Base-by-base conservation (phyloP, 768 basidiomycete genomes). In the Trametes cubensis region DNA sequence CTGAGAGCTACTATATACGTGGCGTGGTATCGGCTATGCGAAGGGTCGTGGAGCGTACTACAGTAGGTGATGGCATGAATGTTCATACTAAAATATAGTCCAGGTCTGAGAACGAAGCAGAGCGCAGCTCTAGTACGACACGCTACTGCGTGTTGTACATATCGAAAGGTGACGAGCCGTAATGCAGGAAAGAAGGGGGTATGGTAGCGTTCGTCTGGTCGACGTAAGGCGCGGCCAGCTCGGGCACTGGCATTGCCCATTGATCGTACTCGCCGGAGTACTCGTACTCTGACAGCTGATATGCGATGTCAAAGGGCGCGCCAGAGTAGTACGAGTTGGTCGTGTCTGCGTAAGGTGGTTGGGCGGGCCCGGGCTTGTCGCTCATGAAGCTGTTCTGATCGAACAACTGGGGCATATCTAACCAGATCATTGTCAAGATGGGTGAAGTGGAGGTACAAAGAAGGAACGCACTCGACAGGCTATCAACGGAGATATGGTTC, bases 181-280 rank as follows among this genome's bases (percentile, higher is more conserved):
- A 28, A 21, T 48, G 47, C 14, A 46, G 57, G 11, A 58, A 40
- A 11, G 57, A 50, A 20, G 57, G 57, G 39, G 39, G 48, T 10
- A 49, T 21, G 17, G 42, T 58, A 4, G 17, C 17, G 39, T 23
- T 28, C 6, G 39, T 28, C 47, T 58, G 57, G 21, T 23, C 17
- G 10, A 42, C 39, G 25, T 41, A 58, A 39, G 26, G 13, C 7
- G 41, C 34, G 6, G 34, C 34, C 34, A 34, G 48, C 39, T 58
- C 57, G 14, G 40, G 48, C 2, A 42, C 39, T 2, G 57, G 25
- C 40, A 50, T 20, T 4, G n/a, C 25, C 57, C 57, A 42, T 4
- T 17, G 18, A 8, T 40, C 26, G 25, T 28, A 30, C 21, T 26
- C 39, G 25, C n/a, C 39, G 4, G 41, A 41, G 25, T 41, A 40